A percentile compares a stretch with the other conserved stretches of the same genome.
These are phyloP conservation scores for Ophiostoma quercus DNA, from an alignment of 2,329 filamentous ascomycete genomes.

Conservation along the genomic window DNA sequence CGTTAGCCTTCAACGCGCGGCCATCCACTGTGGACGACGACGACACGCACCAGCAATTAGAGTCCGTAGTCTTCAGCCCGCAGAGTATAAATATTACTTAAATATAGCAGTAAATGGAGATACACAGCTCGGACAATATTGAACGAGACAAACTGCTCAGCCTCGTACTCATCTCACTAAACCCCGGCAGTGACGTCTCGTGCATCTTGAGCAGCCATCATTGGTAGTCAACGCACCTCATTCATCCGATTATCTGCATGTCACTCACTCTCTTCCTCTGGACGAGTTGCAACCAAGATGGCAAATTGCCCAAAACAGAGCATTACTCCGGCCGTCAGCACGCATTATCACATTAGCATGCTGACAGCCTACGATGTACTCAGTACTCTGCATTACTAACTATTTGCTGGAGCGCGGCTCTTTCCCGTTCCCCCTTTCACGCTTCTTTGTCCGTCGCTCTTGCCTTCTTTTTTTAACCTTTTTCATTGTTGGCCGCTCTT, in stretches of 20 bases:
- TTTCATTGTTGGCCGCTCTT: not conserved
- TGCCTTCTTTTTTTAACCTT: not conserved
- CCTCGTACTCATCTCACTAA: not conserved
- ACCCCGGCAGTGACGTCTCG: not conserved
- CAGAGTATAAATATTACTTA: not conserved
- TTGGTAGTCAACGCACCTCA: not conserved
- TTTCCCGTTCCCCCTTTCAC: not conserved
- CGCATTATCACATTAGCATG: not conserved
- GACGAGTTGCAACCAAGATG: not conserved
- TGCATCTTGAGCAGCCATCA: not conserved
- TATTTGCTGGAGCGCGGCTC: not conserved
- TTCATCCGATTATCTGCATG: not conserved
- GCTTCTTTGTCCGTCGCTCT: conserved; percentile 1
- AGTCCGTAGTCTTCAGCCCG: not conserved
- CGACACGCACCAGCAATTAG: conserved; percentile 4
- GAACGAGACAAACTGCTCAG: not conserved
- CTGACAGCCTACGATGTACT: not conserved
- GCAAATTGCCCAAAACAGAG: conserved; percentile 3
- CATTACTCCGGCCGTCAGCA: not conserved
- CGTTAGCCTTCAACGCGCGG: conserved; percentile 1
- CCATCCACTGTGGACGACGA: not conserved
- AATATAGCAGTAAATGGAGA: too few relatives aligned
- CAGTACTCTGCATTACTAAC: too few relatives aligned
- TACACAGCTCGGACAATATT: too few relatives aligned
- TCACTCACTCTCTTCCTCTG: not conserved